These are phyloP conservation scores for Candida pseudoglaebosa DNA, from an alignment of 805 yeast species.

Conservation along the genomic window DNA sequence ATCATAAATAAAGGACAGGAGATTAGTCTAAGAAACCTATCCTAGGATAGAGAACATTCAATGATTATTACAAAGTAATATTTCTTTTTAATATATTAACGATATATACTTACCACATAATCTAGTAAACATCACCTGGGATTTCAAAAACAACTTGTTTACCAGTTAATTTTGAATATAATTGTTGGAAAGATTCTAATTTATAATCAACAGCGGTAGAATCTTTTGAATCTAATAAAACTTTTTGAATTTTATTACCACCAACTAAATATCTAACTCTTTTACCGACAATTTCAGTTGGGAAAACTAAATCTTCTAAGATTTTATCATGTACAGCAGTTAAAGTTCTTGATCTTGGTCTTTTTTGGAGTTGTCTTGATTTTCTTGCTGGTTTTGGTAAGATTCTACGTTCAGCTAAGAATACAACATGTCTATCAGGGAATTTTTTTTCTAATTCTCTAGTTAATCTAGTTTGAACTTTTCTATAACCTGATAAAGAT, in stretches of 20 bases:
- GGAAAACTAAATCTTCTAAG: slow-evolving; percentile 99
- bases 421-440: slow-evolving; percentile 99
- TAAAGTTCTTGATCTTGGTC: slow-evolving; percentile 99
- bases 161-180: slow-evolving; percentile 98
- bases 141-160: slow-evolving; percentile 99
- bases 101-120: slow-evolving; percentile 8
- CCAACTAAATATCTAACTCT: slow-evolving; percentile 98
- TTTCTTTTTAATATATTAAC: not conserved
- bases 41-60: no score
- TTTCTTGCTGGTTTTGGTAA: slow-evolving; percentile 98
- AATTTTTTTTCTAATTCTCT: slow-evolving; percentile 99
- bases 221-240: slow-evolving; percentile 96
- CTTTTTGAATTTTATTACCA: slow-evolving; percentile 98
- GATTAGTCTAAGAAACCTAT: no score
- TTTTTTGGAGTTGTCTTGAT: slow-evolving; percentile 92
- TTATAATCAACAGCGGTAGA: slow-evolving; percentile 96
- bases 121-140: slow-evolving; percentile 45
- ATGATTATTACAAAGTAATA: no score
- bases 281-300: slow-evolving; percentile 98
- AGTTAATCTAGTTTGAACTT: slow-evolving; percentile 94
- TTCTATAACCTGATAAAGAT: slow-evolving; percentile 87
- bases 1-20: no score
- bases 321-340: slow-evolving; percentile 98
- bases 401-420: slow-evolving; percentile 99
- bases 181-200: slow-evolving; percentile 98